Evolutionary conservation across 768 basidiomycete genomes (phyloP).

Genomic region (Lactifluus hygrophoroides): DNA sequence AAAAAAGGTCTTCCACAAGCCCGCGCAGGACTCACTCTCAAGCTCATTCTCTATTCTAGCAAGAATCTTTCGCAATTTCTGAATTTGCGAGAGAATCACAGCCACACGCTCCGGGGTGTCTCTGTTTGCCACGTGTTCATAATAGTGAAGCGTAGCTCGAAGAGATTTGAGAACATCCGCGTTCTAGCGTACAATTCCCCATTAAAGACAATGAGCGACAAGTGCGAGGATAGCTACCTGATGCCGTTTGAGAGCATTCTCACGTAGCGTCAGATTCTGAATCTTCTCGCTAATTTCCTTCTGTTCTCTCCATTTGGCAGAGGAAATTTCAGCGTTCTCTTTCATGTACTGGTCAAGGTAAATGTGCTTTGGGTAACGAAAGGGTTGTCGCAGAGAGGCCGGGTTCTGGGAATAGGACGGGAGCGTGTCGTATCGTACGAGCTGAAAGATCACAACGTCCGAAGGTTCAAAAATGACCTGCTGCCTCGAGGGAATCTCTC

Average conservation of each 20-base stretch:
- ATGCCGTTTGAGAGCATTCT: slow-evolving; percentile 39
- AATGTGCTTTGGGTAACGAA: slow-evolving; percentile 55
- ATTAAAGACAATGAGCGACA: neutral
- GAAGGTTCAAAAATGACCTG: slow-evolving; percentile 57
- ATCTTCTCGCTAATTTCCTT: slow-evolving; percentile 41
- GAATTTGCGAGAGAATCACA: slow-evolving; percentile 35
- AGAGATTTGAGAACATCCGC: slow-evolving; percentile 57
- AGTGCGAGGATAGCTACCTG: slow-evolving; percentile 35
- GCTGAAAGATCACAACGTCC: slow-evolving; percentile 53
- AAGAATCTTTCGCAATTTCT: slow-evolving; percentile 47
- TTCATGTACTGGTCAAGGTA: slow-evolving; percentile 68
- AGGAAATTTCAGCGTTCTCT: slow-evolving; percentile 41
- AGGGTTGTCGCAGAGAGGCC: slow-evolving; percentile 23
- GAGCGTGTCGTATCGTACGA: slow-evolving; percentile 27
- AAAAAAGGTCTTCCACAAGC: neutral
- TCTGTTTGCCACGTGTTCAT: slow-evolving; percentile 52
- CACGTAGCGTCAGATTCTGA: slow-evolving; percentile 36
- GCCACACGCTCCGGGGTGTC: slow-evolving; percentile 40
- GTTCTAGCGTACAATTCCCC: slow-evolving; percentile 33
- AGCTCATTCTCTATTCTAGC: slow-evolving; percentile 44
- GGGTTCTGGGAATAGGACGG: slow-evolving; percentile 21
- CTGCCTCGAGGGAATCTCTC: slow-evolving; percentile 29
- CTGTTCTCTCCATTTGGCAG: slow-evolving; percentile 29
- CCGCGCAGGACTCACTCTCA: slow-evolving; percentile 34
- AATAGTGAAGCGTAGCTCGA: slow-evolving; percentile 57